Base-by-base conservation (phyloP, 2,329 filamentous ascomycete species). In the Pseudogymnoascus sp. region DNA sequence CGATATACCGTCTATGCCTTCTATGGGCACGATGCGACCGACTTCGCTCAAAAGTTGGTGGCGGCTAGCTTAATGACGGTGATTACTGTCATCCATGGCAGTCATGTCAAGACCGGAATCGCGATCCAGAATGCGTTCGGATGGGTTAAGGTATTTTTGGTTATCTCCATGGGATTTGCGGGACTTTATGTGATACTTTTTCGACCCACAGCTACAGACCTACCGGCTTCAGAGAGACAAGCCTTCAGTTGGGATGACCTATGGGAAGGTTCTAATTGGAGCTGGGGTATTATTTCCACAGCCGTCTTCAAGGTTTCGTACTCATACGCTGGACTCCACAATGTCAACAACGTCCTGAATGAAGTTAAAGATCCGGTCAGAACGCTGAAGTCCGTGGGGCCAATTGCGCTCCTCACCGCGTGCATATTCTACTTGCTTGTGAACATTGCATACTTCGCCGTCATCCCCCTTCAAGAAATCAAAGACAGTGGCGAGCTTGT, bases 221-320 rank as follows among this genome's bases (percentile, higher is more conserved):
- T 34, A 61, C 51, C 62, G 6, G 43, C 63, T 28, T 41, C 39
- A 61, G 37, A 60, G 71, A 23, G 71, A 73, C 21, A 23, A 8
- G 23, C 64, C 6, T 16, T 70, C 14, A 62, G 61, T 0, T 87
- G 84, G 80, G 77, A 83, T 16, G 74, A 78, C 0, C 69, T 89
- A 0, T 90, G 86, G 85, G 79, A 83, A 45, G 85, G 80, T 36
- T 88, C 85, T 1, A 83, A 86, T 63, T 90, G 87, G 86, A 87
- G 83, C 69, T 89, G 85, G 81, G 85, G 85, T 31, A 78, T 83
- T 1, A 77, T 90, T n/a, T 75, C 78, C 1, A 83, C 81, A 0
- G 80, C 81, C 0, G 70, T 85, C 4, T 81, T 83, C 71, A 84
- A 84, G 66, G 81, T 85, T 19, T 78, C 83, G 61, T 84, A 82